These are phyloP conservation scores for Pythium folliculosum DNA, from an alignment of 352 stramenopile species.

Conservation along the genomic window DNA sequence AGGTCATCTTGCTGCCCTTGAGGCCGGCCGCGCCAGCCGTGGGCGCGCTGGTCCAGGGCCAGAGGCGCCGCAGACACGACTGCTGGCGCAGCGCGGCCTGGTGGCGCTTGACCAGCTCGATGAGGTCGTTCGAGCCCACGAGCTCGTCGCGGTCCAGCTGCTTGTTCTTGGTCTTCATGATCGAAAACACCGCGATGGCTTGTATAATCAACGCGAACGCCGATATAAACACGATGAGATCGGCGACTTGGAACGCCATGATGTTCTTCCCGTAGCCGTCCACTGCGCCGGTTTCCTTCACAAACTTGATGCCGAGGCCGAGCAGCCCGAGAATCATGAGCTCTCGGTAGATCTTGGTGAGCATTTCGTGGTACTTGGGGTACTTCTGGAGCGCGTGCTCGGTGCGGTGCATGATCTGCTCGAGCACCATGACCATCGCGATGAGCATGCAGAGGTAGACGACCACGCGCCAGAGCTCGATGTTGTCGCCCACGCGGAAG, in stretches of 20 bases:
- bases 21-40: background rate
- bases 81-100: slow-evolving; percentile 20
- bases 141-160: slow-evolving; percentile 26
- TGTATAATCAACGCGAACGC: slow-evolving; percentile 36
- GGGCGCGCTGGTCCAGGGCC: slow-evolving; percentile 7
- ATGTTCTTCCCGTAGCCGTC: slow-evolving; percentile 24
- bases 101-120: slow-evolving; percentile 31
- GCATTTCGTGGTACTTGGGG: slow-evolving; percentile 68
- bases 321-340: slow-evolving; percentile 35
- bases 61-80: slow-evolving; percentile 13
- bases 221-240: slow-evolving; percentile 39
- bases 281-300: slow-evolving; percentile 24
- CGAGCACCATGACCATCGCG: slow-evolving; percentile 50
- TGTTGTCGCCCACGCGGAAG: slow-evolving; percentile 53
- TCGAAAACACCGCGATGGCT: slow-evolving; percentile 33
- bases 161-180: slow-evolving; percentile 33
- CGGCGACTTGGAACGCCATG: slow-evolving; percentile 38
- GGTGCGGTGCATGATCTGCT: slow-evolving; percentile 46
- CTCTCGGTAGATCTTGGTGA: slow-evolving; percentile 48
- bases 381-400: slow-evolving; percentile 50
- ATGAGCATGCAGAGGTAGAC: slow-evolving; percentile 53
- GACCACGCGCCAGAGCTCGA: slow-evolving; percentile 61
- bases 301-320: slow-evolving; percentile 39
- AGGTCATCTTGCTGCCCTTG: slow-evolving; percentile 11
- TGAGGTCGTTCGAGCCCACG: slow-evolving; percentile 26